phyloP scores from a whole-genome alignment of 805 yeast species.

The Yarrowia bubula region DNA sequence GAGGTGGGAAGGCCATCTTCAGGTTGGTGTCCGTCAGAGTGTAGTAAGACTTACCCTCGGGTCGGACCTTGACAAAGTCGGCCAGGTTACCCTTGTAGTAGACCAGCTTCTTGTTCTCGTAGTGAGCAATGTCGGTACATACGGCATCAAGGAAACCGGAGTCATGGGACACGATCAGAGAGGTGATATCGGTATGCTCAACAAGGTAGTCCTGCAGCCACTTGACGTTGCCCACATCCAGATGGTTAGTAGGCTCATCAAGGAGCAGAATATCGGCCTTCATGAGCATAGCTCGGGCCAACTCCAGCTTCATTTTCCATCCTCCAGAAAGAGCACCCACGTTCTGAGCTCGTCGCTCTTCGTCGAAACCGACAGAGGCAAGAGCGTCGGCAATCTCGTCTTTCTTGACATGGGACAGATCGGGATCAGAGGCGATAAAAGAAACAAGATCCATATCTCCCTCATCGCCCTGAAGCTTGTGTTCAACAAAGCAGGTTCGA shows the following conservation, averaged over 20 bases:
- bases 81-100: constrained; percentile 96
- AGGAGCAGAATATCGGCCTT: constrained; percentile 90
- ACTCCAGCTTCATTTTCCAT: constrained; percentile 98
- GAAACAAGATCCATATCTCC: constrained; percentile 84
- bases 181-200: constrained; percentile 82
- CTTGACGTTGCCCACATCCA: constrained; percentile 88
- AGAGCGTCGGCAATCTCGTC: constrained; percentile 76
- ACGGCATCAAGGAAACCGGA: constrained; percentile 94
- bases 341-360: constrained; percentile 81
- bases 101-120: constrained; percentile 90
- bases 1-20: constrained; percentile 97
- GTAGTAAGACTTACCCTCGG: constrained; percentile 95
- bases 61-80: constrained; percentile 84
- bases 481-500: constrained; percentile 95
- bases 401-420: constrained; percentile 58
- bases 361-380: constrained; percentile 85
- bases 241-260: constrained; percentile 98
- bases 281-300: constrained; percentile 98
- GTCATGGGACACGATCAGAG: constrained; percentile 95
- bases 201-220: constrained; percentile 90
- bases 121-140: constrained; percentile 95
- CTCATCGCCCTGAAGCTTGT: constrained; percentile 91
- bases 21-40: constrained; percentile 89
- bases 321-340: constrained; percentile 98
- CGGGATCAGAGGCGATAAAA: constrained; percentile 88